Percentiles rank a stretch among this genome's conserved stretches.
Evolutionary conservation across 2,329 filamentous ascomycete species (phyloP).

Genomic region (Pyrenochaeta sp.): DNA sequence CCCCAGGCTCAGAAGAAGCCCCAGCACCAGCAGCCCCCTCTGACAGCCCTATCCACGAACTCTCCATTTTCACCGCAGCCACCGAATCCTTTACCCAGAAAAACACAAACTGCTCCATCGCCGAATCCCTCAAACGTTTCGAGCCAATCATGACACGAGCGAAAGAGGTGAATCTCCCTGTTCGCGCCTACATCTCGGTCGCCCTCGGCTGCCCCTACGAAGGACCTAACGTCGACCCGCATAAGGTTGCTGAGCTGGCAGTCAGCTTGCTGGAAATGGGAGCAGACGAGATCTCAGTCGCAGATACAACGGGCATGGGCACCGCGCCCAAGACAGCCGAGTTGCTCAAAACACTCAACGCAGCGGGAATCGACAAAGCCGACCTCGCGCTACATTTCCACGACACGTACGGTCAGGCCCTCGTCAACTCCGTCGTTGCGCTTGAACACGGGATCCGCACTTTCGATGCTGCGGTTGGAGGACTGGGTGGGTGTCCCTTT

Average conservation of each 20-base stretch:
- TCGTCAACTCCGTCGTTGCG: slow-evolving; percentile 81
- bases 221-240: slow-evolving; percentile 66
- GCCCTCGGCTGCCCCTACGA: slow-evolving; percentile 82
- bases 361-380: slow-evolving; percentile 72
- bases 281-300: slow-evolving; percentile 87
- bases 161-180: slow-evolving; percentile 69
- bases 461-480: slow-evolving; percentile 81
- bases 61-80: slow-evolving; percentile 82
- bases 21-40: slow-evolving; percentile 52
- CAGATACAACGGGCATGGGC: slow-evolving; percentile 91
- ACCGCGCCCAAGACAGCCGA: slow-evolving; percentile 74
- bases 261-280: slow-evolving; percentile 78
- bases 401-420: slow-evolving; percentile 84
- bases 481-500: slow-evolving; percentile 84
- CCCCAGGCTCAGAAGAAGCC: slow-evolving; percentile 43
- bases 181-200: slow-evolving; percentile 76
- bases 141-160: slow-evolving; percentile 72
- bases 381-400: slow-evolving; percentile 87
- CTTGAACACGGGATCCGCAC: slow-evolving; percentile 78
- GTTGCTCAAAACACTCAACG: slow-evolving; percentile 69
- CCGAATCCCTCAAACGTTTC: slow-evolving; percentile 75
- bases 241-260: slow-evolving; percentile 68
- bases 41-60: slow-evolving; percentile 56
- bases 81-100: slow-evolving; percentile 81
- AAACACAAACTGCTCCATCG: slow-evolving; percentile 83